Base-by-base conservation (phyloP, 2,329 filamentous ascomycete species). In the Penicillium sp. region DNA sequence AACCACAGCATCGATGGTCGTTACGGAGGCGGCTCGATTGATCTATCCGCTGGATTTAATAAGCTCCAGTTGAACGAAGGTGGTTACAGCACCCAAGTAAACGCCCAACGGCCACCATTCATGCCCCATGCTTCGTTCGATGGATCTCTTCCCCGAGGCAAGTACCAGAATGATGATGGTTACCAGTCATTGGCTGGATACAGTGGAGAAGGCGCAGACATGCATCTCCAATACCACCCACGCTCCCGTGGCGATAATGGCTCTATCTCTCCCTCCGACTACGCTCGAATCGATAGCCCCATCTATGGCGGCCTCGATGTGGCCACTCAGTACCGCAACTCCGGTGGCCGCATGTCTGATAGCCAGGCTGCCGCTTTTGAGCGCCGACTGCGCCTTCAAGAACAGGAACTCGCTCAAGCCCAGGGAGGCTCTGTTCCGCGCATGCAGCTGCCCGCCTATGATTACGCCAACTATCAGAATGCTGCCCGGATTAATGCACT, bases 311-410 rank as follows among this genome's bases (percentile, higher is more conserved):
- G 76, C 5, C 68, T 75, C 7, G 75, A 77, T 44, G 81, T 75
- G 24, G 77, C 79, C 3, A 73, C 78, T 5, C 77, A 77, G 62
- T 66, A 79, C 66, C 71, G 80, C 64, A 73, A 77, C 58, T 76
- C 79, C 27, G 75, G 74, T 29, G 72, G 70, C 55, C 75, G 77
- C 37, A 70, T 79, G 27, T 62, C 72, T 21, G 76, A 78, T 33
- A 77, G 72, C 16, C 80, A 80, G 61, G 67, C 75, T 26, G 75
- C 72, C 2, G 68, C 78, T 21, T 68, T 83, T 27, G 80, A 84
- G 53, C 78, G 78, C 55, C 81, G 80, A 58, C 66, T 84, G 21
- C 74, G 77, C 16, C 73, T 80, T 49, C 78, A 82, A 44, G 77
- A 77, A 8, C 73, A 75, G 41, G 73, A 77, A 5, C 66, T 72